Evolutionary conservation across 352 stramenopile species (phyloP).

Genomic region (Phytophthora kernoviae): DNA sequence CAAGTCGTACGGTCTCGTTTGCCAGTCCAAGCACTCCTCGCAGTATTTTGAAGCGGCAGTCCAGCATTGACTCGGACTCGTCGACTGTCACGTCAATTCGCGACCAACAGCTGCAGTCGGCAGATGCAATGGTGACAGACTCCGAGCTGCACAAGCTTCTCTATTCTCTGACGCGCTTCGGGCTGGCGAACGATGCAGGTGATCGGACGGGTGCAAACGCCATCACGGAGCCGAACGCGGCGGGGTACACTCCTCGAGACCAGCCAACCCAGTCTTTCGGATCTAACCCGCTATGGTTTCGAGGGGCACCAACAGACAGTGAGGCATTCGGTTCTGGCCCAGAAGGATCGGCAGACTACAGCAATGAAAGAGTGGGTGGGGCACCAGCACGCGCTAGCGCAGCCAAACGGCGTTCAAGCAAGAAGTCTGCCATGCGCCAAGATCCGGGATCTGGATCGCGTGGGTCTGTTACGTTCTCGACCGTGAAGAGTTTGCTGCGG

Average conservation of each 20-base stretch:
- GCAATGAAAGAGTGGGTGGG: conserved; percentile 8
- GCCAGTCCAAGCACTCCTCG: conserved; percentile 23
- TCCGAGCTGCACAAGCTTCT: conserved; percentile 69
- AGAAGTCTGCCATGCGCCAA: conserved; percentile 15
- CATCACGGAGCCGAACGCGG: background rate
- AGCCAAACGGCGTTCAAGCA: conserved; percentile 26
- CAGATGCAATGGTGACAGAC: conserved; percentile 28
- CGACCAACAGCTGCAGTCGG: conserved; percentile 29
- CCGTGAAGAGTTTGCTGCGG: conserved; percentile 66
- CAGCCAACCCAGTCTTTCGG: conserved; percentile 5
- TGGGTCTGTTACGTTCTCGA: conserved; percentile 59
- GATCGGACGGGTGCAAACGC: conserved; percentile 5
- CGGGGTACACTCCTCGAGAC: background rate
- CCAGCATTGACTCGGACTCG: conserved; percentile 43
- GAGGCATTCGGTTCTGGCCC: background rate
- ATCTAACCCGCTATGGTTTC: conserved; percentile 23
- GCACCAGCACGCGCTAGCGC: conserved; percentile 11
- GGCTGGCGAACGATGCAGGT: conserved; percentile 35
- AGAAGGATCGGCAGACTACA: conserved; percentile 7
- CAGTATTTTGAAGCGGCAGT: conserved; percentile 53
- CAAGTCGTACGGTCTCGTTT: conserved; percentile 43
- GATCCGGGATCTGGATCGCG: conserved; percentile 25
- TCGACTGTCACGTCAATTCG: conserved; percentile 39
- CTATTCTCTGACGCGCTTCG: conserved; percentile 63
- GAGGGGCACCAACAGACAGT: conserved; percentile 1